These are phyloP conservation scores for Eruca vesicaria DNA, from an alignment of 441 rosid species.

Conservation along the genomic window DNA sequence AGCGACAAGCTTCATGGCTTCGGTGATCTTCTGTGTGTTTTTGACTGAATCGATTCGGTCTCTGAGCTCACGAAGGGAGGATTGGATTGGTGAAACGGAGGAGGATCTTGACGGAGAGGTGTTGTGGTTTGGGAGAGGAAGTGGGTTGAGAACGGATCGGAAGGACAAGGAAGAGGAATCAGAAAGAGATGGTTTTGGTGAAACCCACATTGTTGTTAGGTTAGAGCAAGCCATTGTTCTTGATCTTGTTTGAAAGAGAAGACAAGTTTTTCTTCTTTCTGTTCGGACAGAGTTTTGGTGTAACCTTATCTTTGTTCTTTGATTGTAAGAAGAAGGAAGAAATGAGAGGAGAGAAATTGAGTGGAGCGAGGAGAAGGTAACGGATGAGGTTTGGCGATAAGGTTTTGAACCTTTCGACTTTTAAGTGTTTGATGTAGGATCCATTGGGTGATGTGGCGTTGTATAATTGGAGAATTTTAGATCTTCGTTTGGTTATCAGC, in stretches of 20 bases:
- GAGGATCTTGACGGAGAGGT: constrained; percentile 50
- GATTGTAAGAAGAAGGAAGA: constrained; percentile 31
- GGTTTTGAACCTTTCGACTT: constrained; percentile 35
- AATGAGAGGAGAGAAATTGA: constrained; percentile 38
- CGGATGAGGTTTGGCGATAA: constrained; percentile 76
- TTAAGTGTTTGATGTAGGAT: neutral
- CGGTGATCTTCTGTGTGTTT: constrained; percentile 94
- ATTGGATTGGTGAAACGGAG: constrained; percentile 49
- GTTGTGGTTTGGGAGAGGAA: constrained; percentile 47
- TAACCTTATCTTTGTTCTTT: constrained; percentile 39
- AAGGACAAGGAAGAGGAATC: constrained; percentile 56
- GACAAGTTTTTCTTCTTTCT: neutral
- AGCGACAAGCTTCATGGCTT: constrained; percentile 96
- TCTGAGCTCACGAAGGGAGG: constrained; percentile 79
- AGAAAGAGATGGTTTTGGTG: neutral
- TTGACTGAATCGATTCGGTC: constrained; percentile 75
- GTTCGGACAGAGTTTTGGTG: constrained; percentile 22
- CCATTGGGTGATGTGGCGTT: constrained; percentile 26
- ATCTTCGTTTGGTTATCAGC: constrained; percentile 22
- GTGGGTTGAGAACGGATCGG: constrained; percentile 56
- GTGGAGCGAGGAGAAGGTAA: constrained; percentile 61
- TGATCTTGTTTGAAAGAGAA: constrained; percentile 10
- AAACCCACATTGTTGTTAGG: constrained; percentile 60
- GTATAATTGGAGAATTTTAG: constrained; percentile 3
- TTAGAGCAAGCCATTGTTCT: constrained; percentile 63